Conservation (phyloP, 2,329 filamentous ascomycete genomes). For the Alternaria sp. region DNA sequence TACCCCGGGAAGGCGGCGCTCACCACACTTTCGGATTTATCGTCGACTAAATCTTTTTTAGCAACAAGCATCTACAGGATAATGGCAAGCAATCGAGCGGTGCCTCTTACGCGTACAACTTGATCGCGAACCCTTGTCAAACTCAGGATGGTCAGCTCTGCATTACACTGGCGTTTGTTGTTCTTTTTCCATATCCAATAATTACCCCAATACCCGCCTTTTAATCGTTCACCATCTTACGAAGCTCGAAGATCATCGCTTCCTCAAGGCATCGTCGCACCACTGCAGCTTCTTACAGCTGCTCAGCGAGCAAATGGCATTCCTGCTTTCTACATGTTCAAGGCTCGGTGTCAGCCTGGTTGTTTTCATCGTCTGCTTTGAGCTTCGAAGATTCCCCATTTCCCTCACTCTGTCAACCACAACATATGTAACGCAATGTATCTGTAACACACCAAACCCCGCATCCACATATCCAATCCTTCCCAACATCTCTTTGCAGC, state of each 20-base stretch:
- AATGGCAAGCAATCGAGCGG: constrained; percentile 24
- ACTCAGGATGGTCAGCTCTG: constrained; percentile 23
- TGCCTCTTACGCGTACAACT: constrained; percentile 25
- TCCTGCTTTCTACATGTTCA: not conserved
- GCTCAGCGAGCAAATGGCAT: not conserved
- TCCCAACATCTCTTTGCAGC: not conserved
- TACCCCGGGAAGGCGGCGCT: constrained; percentile 48
- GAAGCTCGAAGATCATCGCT: not conserved
- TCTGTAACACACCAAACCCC: constrained; percentile 13
- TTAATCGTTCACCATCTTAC: constrained; percentile 18
- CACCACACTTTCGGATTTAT: constrained; percentile 22
- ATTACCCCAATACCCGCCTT: not conserved
- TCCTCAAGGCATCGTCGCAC: not conserved
- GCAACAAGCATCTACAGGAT: constrained; percentile 23
- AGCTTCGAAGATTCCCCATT: constrained; percentile 18
- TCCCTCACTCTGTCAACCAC: not conserved
- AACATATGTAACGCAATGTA: constrained; percentile 17
- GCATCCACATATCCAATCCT: constrained; percentile 5
- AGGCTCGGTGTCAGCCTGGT: constrained; percentile 9
- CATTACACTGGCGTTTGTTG: constrained; percentile 27
- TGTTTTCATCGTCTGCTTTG: constrained; percentile 4
- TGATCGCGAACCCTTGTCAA: constrained; percentile 24
- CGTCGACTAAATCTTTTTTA: constrained; percentile 25
- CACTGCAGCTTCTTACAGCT: not conserved
- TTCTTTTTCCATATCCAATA: constrained; percentile 7